A percentile compares a stretch with the other conserved stretches of the same genome.
Conservation (phyloP, 2,329 filamentous ascomycete species). For the Diaporthe ilicicola region DNA sequence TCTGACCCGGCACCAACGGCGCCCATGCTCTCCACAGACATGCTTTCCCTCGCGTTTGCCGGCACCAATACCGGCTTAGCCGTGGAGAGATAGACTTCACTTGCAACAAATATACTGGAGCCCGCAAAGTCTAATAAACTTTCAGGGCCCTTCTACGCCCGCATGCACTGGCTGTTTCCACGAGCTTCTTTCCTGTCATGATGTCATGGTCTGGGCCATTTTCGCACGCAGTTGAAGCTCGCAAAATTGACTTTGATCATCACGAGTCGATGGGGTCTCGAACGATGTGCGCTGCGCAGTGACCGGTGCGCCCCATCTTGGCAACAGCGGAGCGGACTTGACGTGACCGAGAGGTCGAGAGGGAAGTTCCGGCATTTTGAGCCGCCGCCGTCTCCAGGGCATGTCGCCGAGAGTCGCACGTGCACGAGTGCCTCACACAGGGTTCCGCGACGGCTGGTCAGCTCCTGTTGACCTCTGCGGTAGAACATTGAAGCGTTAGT, state of each 20-base stretch:
- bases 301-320: slow-evolving; percentile 5
- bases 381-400: neutral
- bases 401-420: neutral
- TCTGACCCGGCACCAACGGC: slow-evolving; percentile 1
- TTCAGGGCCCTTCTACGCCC: slow-evolving; percentile 11
- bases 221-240: neutral
- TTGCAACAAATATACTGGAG: slow-evolving; percentile 19
- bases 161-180: neutral
- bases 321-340: slow-evolving; percentile 19
- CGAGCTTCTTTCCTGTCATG: slow-evolving; percentile 4
- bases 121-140: slow-evolving; percentile 15
- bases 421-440: neutral
- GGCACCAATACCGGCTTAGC: slow-evolving; percentile 11
- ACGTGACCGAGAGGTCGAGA: neutral
- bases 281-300: neutral
- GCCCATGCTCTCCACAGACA: slow-evolving; percentile 2
- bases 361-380: neutral
- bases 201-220: neutral
- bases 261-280: neutral
- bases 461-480: neutral
- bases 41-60: slow-evolving; percentile 9
- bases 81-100: slow-evolving; percentile 11
- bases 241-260: slow-evolving; percentile 14
- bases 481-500: neutral
- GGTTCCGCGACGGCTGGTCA: slow-evolving; percentile 1